These are phyloP conservation scores for Geum urbanum DNA, from an alignment of 306 rosid species.

Conservation along the genomic window DNA sequence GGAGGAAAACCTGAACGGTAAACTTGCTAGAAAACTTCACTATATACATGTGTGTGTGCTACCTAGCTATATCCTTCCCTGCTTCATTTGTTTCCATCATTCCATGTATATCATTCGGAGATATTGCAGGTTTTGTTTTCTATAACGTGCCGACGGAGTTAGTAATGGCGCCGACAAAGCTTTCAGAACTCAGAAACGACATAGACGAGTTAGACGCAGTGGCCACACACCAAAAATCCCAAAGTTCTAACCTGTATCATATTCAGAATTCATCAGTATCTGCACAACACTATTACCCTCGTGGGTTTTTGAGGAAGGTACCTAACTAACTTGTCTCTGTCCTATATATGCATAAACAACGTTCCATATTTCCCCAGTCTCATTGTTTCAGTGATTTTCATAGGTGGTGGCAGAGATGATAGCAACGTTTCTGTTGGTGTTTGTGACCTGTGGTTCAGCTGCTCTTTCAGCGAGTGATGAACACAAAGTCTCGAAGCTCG, in stretches of 20 bases:
- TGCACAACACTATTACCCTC: conserved; percentile 36
- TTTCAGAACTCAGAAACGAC: neutral
- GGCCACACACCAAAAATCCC: conserved; percentile 17
- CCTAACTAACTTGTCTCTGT: too few species aligned
- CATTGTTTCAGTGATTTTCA: too few species aligned
- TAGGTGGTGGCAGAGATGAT: conserved; percentile 71
- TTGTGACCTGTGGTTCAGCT: conserved; percentile 67
- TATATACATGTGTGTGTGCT: neutral
- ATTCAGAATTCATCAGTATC: conserved; percentile 10
- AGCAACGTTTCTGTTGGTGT: conserved; percentile 69
- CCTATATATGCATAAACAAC: too few species aligned
- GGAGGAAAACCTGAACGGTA: neutral
- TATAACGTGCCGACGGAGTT: neutral
- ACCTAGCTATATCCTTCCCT: too few species aligned
- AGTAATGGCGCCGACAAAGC: neutral
- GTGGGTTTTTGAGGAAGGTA: conserved; percentile 52
- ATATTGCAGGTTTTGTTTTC: neutral
- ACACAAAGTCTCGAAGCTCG: conserved; percentile 50
- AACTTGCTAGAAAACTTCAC: neutral
- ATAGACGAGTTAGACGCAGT: neutral
- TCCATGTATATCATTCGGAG: neutral
- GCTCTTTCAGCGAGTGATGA: conserved; percentile 49
- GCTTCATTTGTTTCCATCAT: neutral
- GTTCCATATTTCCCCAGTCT: too few species aligned
- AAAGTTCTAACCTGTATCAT: conserved; percentile 1